Evolutionary conservation across 169 alveolate genomes (phyloP).

Genomic region (Eimeria brunetti): DNA sequence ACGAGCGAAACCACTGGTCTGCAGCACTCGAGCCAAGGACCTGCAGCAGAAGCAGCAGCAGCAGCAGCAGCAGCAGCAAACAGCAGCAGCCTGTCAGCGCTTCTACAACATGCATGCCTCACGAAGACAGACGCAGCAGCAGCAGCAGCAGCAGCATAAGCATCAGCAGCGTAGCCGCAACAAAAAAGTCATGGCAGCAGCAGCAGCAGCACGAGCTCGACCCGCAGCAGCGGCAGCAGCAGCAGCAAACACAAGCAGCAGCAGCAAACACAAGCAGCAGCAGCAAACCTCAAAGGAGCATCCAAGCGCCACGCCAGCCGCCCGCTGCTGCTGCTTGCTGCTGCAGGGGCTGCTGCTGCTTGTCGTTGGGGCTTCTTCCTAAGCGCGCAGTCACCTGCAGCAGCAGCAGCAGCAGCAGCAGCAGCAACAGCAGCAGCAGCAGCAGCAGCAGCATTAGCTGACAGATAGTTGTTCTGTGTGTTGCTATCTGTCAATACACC

Average conservation of each 20-base stretch:
- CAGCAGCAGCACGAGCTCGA: neutral
- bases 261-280: neutral
- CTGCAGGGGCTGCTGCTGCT: constrained; percentile 6
- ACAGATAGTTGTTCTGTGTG: neutral
- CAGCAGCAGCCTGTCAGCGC: neutral
- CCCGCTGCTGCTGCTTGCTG: constrained; percentile 18
- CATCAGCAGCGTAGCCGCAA: neutral
- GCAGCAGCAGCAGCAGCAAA: constrained; percentile 13
- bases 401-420: constrained; percentile 44
- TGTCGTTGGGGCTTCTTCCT: constrained; percentile 1
- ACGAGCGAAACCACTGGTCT: constrained; percentile 20
- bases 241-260: constrained; percentile 21
- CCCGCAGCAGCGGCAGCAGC: neutral
- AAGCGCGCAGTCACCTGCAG: constrained; percentile 34
- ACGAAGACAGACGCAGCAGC: neutral
- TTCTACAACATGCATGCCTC: neutral
- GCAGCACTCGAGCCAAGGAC: constrained; percentile 22
- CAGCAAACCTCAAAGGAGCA: constrained; percentile 7
- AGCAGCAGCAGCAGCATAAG: neutral
- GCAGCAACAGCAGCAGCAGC: constrained; percentile 18
- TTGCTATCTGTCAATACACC: neutral
- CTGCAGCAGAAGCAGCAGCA: constrained; percentile 48
- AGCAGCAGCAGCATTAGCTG: neutral
- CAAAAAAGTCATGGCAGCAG: neutral
- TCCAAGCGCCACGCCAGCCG: constrained; percentile 1